phyloP scores from a whole-genome alignment of 129 eudicot genomes.

The Lactuca saligna region DNA sequence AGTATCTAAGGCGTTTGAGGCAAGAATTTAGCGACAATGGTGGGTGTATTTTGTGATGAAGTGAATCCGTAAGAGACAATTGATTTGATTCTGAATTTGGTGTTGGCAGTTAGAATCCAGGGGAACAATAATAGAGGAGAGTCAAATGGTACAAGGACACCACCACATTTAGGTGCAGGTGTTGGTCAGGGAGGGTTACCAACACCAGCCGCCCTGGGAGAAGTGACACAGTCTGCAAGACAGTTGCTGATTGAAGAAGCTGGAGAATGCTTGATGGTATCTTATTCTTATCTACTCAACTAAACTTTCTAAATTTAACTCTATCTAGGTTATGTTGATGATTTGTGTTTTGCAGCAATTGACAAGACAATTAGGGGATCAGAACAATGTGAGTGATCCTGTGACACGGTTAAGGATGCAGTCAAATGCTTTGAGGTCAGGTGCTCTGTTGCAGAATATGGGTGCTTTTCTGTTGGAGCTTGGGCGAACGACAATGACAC shows the following conservation, averaged over 20 bases:
- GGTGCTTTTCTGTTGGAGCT: constrained; percentile 90
- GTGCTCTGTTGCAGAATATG: constrained; percentile 60
- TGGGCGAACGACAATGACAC: constrained; percentile 79
- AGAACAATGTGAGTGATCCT: constrained; percentile 49
- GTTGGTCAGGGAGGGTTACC: constrained; percentile 49
- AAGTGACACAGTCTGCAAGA: constrained; percentile 60
- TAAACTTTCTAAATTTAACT: neutral
- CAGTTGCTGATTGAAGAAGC: constrained; percentile 68
- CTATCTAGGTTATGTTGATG: too few species aligned
- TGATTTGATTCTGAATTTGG: constrained; percentile 23
- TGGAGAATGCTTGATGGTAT: constrained; percentile 63
- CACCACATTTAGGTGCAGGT: constrained; percentile 32
- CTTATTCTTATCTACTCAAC: neutral
- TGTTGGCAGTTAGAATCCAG: constrained; percentile 45
- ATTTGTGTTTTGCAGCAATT: constrained; percentile 52
- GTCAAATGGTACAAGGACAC: constrained; percentile 34
- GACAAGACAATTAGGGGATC: constrained; percentile 52
- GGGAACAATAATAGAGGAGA: constrained; percentile 21
- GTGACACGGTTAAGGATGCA: constrained; percentile 58
- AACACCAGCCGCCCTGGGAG: constrained; percentile 72
- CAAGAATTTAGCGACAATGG: constrained; percentile 65
- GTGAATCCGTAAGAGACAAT: too few species aligned
- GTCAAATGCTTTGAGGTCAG: constrained; percentile 69
- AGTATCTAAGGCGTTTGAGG: constrained; percentile 66
- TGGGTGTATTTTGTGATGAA: neutral